Percentiles rank a stretch among this genome's conserved stretches.
Conservation (phyloP, 2,329 filamentous ascomycete genomes). For the Penicillium frequentans region DNA sequence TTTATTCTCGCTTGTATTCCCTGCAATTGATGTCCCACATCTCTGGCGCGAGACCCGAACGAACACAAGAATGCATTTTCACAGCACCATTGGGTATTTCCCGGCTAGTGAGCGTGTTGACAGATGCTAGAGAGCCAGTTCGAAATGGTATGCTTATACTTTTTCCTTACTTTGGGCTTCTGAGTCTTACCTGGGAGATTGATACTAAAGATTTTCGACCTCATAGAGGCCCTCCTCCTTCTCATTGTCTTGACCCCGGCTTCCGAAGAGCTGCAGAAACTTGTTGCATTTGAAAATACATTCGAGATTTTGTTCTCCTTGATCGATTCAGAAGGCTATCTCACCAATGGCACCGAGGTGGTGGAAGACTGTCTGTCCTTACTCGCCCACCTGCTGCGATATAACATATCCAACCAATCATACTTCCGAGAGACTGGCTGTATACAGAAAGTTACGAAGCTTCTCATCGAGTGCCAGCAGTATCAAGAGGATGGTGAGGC, state of each 20-base stretch:
- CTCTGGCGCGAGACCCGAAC: conserved; percentile 77
- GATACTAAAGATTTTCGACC: not conserved
- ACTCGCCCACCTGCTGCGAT: conserved; percentile 80
- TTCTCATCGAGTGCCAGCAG: conserved; percentile 62
- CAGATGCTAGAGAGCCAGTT: conserved; percentile 82
- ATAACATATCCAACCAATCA: conserved; percentile 90
- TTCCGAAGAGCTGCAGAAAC: conserved; percentile 86
- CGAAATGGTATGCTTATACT: conserved; percentile 63
- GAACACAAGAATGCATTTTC: conserved; percentile 92
- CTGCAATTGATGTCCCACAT: conserved; percentile 87
- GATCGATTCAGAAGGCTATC: conserved; percentile 76
- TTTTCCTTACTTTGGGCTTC: conserved; percentile 8
- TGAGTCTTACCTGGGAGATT: not conserved
- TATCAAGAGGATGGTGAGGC: conserved; percentile 53
- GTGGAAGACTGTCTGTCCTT: conserved; percentile 93
- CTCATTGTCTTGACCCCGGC: conserved; percentile 84
- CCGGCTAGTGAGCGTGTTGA: conserved; percentile 77
- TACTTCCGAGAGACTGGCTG: conserved; percentile 90
- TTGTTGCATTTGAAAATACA: conserved; percentile 92
- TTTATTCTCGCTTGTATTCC: conserved; percentile 88
- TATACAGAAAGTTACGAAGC: conserved; percentile 67
- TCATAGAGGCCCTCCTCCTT: conserved; percentile 72
- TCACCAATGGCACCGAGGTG: conserved; percentile 78
- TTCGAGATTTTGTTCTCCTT: conserved; percentile 85
- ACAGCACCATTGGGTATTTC: conserved; percentile 86